A percentile compares a stretch with the other conserved stretches of the same genome.
These are phyloP conservation scores for Chlorophyllum brunneum DNA, from an alignment of 768 basidiomycete species.

Conservation along the genomic window DNA sequence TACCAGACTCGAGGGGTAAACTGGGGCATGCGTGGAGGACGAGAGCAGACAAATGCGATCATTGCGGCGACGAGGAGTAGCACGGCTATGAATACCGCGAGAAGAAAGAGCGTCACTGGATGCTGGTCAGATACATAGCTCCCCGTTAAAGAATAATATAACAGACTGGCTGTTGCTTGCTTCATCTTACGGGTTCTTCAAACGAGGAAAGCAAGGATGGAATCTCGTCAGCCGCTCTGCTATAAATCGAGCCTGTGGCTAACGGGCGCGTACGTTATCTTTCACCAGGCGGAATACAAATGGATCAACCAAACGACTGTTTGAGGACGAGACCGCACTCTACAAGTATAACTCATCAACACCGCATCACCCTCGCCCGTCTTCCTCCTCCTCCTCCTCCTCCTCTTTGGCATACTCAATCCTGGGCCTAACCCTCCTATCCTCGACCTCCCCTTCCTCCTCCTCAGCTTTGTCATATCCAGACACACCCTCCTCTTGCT, in stretches of 20 bases:
- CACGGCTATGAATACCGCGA: conserved; percentile 1
- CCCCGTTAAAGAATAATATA: neutral
- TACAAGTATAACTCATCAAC: too few relatives aligned
- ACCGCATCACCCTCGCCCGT: too few relatives aligned
- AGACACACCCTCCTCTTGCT: conserved; percentile 46
- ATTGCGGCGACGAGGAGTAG: conserved; percentile 1
- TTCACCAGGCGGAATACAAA: conserved; percentile 3
- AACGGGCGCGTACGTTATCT: neutral
- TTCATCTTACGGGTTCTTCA: neutral
- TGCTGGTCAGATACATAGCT: neutral
- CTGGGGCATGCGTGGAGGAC: neutral
- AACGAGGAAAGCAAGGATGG: neutral
- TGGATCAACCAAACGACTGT: neutral
- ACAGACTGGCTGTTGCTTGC: conserved; percentile 8
- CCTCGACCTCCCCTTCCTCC: conserved; percentile 16
- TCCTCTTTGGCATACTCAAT: conserved; percentile 7
- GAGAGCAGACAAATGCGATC: conserved; percentile 6
- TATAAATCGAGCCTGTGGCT: neutral
- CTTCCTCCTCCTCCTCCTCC: conserved; percentile 11
- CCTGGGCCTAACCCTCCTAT: neutral
- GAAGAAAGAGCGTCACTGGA: conserved; percentile 7
- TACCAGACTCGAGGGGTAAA: conserved; percentile 12
- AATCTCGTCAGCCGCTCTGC: neutral
- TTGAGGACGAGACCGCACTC: too few relatives aligned
- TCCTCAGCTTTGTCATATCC: conserved; percentile 25